Evolutionary conservation across 2,329 filamentous ascomycete species (phyloP).

Genomic region (Penicillium sp.): DNA sequence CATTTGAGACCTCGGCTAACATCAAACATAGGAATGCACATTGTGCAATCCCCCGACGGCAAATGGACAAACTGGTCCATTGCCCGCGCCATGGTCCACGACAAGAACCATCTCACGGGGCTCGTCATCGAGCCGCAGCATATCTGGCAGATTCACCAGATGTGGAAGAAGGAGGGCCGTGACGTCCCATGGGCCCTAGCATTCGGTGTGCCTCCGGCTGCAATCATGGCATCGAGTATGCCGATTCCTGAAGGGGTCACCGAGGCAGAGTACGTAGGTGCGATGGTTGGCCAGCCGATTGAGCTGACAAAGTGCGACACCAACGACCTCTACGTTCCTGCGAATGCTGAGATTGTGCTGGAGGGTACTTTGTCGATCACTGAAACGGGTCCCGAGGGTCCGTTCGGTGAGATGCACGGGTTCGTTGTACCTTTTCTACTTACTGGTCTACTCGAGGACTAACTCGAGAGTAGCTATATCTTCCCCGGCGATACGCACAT

Average conservation of each 20-base stretch:
- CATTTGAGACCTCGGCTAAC: neutral
- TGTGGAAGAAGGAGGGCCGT: slow-evolving; percentile 52
- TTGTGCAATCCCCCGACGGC: slow-evolving; percentile 52
- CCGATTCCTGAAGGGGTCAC: slow-evolving; percentile 56
- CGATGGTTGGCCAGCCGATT: slow-evolving; percentile 51
- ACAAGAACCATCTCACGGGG: slow-evolving; percentile 47
- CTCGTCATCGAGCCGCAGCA: slow-evolving; percentile 54
- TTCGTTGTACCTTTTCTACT: neutral
- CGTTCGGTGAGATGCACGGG: slow-evolving; percentile 56
- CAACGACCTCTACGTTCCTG: slow-evolving; percentile 55
- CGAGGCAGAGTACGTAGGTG: slow-evolving; percentile 56
- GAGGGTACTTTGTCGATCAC: slow-evolving; percentile 55
- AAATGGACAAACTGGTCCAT: slow-evolving; percentile 52
- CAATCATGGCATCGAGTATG: slow-evolving; percentile 56
- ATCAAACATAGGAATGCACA: slow-evolving; percentile 47
- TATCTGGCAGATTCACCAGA: slow-evolving; percentile 52
- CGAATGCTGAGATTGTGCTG: slow-evolving; percentile 57
- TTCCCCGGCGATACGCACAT: slow-evolving; percentile 48
- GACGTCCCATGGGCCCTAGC: slow-evolving; percentile 55
- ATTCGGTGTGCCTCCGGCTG: slow-evolving; percentile 56
- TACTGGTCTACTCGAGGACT: neutral
- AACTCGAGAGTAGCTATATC: slow-evolving; percentile 34
- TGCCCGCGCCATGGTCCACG: slow-evolving; percentile 53
- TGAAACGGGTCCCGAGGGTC: slow-evolving; percentile 52
- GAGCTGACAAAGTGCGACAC: slow-evolving; percentile 60